Percentiles rank a stretch among this genome's conserved stretches.
These are phyloP conservation scores for Hemileccinum impolitum DNA, from an alignment of 768 basidiomycete species.

Conservation along the genomic window DNA sequence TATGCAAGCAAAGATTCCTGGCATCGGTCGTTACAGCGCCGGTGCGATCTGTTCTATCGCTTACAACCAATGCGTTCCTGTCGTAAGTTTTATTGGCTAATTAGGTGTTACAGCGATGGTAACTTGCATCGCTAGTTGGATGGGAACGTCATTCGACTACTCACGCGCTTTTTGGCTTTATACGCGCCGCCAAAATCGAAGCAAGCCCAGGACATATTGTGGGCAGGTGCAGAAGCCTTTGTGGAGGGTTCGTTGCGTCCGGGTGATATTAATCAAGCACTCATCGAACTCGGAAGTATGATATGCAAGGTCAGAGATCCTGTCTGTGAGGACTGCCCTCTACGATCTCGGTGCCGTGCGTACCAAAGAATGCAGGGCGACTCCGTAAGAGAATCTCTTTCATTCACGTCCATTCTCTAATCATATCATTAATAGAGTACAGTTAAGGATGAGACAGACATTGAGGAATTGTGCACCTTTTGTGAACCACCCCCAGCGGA, in stretches of 20 bases:
- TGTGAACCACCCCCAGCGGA: conserved; percentile 55
- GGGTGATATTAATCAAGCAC: conserved; percentile 87
- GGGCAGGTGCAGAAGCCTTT: conserved; percentile 71
- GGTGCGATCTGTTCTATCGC: conserved; percentile 86
- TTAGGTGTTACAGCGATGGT: neutral
- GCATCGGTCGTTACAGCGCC: conserved; percentile 86
- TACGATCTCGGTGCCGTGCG: conserved; percentile 67
- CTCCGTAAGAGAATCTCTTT: conserved; percentile 8
- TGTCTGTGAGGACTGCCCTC: conserved; percentile 66
- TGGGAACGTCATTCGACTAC: conserved; percentile 85
- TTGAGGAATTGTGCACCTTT: conserved; percentile 72
- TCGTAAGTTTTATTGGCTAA: conserved; percentile 51
- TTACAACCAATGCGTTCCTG: conserved; percentile 77
- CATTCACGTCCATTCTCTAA: neutral
- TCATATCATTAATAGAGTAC: neutral
- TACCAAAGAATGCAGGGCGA: conserved; percentile 32
- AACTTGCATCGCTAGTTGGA: conserved; percentile 55
- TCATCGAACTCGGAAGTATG: conserved; percentile 94
- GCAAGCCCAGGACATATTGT: conserved; percentile 72
- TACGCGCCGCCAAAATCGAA: conserved; percentile 83
- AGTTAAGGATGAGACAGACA: conserved; percentile 41
- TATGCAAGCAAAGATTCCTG: conserved; percentile 81
- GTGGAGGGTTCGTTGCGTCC: conserved; percentile 55
- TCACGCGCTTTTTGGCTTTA: conserved; percentile 78
- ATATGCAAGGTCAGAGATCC: conserved; percentile 88